These are phyloP conservation scores for Mortierella antarctica DNA, from an alignment of 192 early-diverging fungal genomes.

Conservation along the genomic window DNA sequence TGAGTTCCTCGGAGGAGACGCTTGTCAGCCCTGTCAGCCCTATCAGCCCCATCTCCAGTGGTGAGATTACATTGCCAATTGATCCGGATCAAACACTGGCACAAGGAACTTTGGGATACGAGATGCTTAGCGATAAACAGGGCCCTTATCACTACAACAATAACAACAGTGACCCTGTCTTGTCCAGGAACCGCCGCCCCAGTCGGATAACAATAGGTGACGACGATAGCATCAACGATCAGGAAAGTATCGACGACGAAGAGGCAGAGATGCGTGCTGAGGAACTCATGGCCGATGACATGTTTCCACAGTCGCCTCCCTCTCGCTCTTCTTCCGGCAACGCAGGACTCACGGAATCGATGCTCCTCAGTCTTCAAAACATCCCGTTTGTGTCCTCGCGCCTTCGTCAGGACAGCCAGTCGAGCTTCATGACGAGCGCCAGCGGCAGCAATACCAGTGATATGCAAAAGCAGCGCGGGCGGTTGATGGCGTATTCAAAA, in stretches of 20 bases:
- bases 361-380: neutral
- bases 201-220: neutral
- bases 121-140: too few species aligned
- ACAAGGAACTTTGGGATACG: too few species aligned
- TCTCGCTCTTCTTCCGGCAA: neutral
- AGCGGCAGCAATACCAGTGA: neutral
- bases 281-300: conserved; percentile 26
- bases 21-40: too few species aligned
- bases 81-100: too few species aligned
- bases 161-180: neutral
- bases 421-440: neutral
- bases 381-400: neutral
- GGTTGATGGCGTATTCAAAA: too few species aligned
- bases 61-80: too few species aligned
- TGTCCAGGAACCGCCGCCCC: neutral
- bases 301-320: conserved; percentile 19
- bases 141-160: too few species aligned
- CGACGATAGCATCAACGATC: conserved; percentile 28
- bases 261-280: conserved; percentile 44
- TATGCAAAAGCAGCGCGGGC: too few species aligned
- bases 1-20: neutral
- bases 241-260: conserved; percentile 40
- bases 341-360: neutral
- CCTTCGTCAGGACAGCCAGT: neutral
- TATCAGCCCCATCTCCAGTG: too few species aligned